Evolutionary conservation across 345 rosid species (phyloP), one percentile per base, ranked within the genome.

Genomic region (Psidium friedrichsthalianum): DNA sequence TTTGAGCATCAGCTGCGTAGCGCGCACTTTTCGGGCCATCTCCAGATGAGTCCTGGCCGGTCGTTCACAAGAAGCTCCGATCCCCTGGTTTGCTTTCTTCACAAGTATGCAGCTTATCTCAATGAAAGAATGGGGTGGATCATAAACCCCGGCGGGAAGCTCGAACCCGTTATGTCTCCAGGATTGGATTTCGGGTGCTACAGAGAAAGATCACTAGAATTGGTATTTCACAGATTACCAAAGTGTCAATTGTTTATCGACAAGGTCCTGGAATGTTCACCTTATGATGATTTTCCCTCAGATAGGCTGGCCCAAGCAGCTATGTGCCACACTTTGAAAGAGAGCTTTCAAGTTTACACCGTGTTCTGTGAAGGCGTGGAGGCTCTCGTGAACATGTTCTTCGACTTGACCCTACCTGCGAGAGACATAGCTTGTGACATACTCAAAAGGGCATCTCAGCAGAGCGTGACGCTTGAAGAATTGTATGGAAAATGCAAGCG

Each of bases 121-220:
- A 90, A 93, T 90, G 96, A 94, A 86, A 92, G 98, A 86, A 92
- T 94, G 80, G 94, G 93, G 7, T 96, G 98, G 98, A 88, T 91
- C 83, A 94, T 96, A 82, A 94, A 94, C 84, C 96, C 93, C 85
- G 94, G 92, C 14, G 98, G 98, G 16, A 96, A 94, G 91, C 98
- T 96, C 10, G 98, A 96, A 88, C 96, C 96, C 1, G 93, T 87
- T 18, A 87, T 85, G 90, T 80, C 93, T 36, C 91, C 88, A 49
- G 90, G 90, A 51, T 53, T 88, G 57, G 89, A 91, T 44, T 91
- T 90, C 61, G 87, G 87, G 54, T 91, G 88, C 84, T 91, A 89
- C 87, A 86, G 89, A 78, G 95, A 91, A 44, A 94, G 90, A 69
- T 90, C 93, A 8, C 83, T 93, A 24, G 92, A 93, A 58, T 83